A percentile compares a stretch with the other conserved stretches of the same genome.
Evolutionary conservation across 2,329 filamentous ascomycete species (phyloP).

Genomic region (Cladosporium halotolerans): DNA sequence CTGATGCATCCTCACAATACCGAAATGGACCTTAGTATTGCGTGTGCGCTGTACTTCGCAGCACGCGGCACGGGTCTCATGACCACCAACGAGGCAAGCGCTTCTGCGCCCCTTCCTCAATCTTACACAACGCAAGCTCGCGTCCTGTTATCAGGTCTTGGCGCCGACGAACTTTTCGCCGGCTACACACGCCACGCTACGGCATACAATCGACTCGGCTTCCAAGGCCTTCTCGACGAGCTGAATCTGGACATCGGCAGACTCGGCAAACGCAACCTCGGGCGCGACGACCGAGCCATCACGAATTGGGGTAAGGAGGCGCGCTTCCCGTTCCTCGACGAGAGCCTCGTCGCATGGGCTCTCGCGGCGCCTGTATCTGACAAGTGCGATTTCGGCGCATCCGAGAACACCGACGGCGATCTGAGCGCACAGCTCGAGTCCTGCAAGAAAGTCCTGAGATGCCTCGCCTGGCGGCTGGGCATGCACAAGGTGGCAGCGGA

Average conservation of each 20-base stretch:
- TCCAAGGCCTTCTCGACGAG: constrained; percentile 68
- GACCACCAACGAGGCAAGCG: constrained; percentile 14
- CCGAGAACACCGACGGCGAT: constrained; percentile 20
- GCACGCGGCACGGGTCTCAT: constrained; percentile 55
- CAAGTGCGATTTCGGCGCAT: constrained; percentile 72
- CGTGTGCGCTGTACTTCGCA: constrained; percentile 89
- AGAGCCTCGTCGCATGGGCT: constrained; percentile 75
- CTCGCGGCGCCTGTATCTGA: constrained; percentile 67
- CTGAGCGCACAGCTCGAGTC: constrained; percentile 52
- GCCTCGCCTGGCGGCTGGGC: constrained; percentile 68
- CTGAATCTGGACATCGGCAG: constrained; percentile 77
- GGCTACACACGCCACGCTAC: constrained; percentile 81
- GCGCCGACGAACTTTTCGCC: constrained; percentile 92
- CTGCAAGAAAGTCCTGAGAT: constrained; percentile 72
- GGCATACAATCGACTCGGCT: constrained; percentile 65
- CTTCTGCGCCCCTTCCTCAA: constrained; percentile 4
- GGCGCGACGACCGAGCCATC: constrained; percentile 86
- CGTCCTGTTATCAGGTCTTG: constrained; percentile 84
- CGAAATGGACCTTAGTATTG: constrained; percentile 97
- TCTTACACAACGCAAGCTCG: constrained; percentile 65
- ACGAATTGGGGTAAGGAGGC: constrained; percentile 84
- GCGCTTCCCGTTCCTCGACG: constrained; percentile 85
- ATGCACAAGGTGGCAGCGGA: constrained; percentile 69
- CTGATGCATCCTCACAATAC: constrained; percentile 92
- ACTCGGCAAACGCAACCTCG: constrained; percentile 88